Evolutionary conservation across 2,329 filamentous ascomycete genomes (phyloP), one percentile per base, ranked within the genome.

Genomic region (Neoarthrinium moseri): DNA sequence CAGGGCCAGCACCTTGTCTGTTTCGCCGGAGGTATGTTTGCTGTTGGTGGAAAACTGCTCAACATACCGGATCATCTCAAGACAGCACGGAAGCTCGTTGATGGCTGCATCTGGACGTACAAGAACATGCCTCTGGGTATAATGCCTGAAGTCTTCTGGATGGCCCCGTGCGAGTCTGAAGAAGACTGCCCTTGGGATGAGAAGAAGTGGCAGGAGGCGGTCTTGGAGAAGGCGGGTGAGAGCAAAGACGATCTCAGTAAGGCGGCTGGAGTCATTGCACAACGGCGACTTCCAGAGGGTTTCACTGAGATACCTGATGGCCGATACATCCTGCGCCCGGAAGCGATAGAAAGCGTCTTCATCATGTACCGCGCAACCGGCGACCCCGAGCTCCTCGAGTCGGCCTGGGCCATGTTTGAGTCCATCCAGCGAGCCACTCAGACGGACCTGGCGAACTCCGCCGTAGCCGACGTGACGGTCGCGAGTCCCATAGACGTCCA

Each of bases 31-130:
- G 77, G 75, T 5, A 72, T 73, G 65, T 61, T 78, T 29, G 76
- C 70, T 4, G 57, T 80, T 11, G 75, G 71, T 1, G 71, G 72
- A 6, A 69, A 67, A 47, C 63, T 78, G 4, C 68, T 75, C 33
- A 56, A 61, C 10, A 64, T 59, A 2, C 54, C 64, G 1, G 64
- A 67, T 3, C 67, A 79, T 45, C 60, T 79, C 6, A 66, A 70
- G 10, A 54, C 65, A 3, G 77, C 68, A 2, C 58, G 57, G 18
- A 72, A 71, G 52, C 68, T 80, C 4, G 67, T 73, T 4, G 67
- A 75, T 5, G 76, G 77, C 3, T 80, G 76, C 50, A 69, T 74
- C n/a, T 77, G 72, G 65, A 65, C 73, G 3, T 80, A 80, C 56
- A 58, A 63, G 18, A 62, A 68, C 0, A 74, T 74, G 44, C 66